Evolutionary conservation across 1,139 yeast genomes (phyloP).

Genomic region (Debaryomyces fabryi): DNA sequence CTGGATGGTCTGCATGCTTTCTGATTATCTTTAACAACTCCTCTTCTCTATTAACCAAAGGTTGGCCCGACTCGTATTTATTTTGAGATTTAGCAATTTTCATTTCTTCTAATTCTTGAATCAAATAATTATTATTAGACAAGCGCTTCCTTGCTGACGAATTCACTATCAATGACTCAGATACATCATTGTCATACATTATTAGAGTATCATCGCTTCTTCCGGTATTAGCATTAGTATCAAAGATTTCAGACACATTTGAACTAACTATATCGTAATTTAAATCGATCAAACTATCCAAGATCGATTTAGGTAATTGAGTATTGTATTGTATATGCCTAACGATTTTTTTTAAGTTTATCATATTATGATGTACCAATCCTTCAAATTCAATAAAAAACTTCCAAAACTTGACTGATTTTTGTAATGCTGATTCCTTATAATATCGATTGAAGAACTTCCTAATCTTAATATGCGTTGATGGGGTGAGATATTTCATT

Average conservation of each 20-base stretch:
- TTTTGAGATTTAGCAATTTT: conserved; percentile 11
- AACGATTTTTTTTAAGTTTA: conserved; percentile 46
- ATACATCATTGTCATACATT: conserved; percentile 25
- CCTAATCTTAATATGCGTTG: conserved; percentile 21
- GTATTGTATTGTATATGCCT: conserved; percentile 45
- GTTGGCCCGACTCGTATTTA: conserved; percentile 4
- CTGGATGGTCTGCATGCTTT: conserved; percentile 64
- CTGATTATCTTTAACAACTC: conserved; percentile 34
- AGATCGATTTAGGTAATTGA: conserved; percentile 47
- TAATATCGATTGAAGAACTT: conserved; percentile 46
- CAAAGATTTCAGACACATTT: conserved; percentile 18
- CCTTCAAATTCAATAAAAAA: conserved; percentile 57
- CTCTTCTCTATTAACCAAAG: conserved; percentile 21
- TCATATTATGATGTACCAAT: conserved; percentile 39
- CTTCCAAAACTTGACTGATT: conserved; percentile 57
- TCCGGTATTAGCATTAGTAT: conserved; percentile 14
- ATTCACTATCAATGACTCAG: conserved; percentile 33
- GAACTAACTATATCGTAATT: conserved; percentile 27
- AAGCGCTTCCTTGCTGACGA: conserved; percentile 26
- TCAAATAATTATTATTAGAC: conserved; percentile 24
- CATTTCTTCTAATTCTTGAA: conserved; percentile 18
- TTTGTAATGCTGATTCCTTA: conserved; percentile 35
- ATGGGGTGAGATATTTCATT: neutral
- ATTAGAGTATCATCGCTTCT: conserved; percentile 26
- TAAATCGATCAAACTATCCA: conserved; percentile 40